phyloP scores from a whole-genome alignment of 257 asterid species.

The Jaltomata sinuosa region DNA sequence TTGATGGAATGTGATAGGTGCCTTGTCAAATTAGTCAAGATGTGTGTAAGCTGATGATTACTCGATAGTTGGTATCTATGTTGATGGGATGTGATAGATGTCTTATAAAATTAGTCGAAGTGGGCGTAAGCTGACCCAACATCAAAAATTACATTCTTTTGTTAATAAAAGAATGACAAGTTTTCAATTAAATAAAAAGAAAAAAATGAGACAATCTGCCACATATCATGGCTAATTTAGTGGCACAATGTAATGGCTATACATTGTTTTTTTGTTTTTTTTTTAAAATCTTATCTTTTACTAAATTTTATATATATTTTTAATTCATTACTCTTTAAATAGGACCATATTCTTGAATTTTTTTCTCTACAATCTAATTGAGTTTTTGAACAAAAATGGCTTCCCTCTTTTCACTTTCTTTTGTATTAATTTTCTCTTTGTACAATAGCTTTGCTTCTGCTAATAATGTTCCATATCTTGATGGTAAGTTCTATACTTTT shows the following conservation, averaged over 20 bases:
- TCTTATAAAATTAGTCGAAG: no score
- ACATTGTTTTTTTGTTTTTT: neutral
- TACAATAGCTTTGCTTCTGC: conserved; percentile 25
- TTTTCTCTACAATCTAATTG: neutral
- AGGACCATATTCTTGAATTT: neutral
- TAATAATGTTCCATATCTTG: conserved; percentile 23
- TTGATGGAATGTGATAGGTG: no score
- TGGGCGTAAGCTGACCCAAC: neutral
- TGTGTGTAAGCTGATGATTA: no score
- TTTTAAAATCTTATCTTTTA: no score
- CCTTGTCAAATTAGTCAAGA: no score
- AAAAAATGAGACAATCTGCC: conserved; percentile 28
- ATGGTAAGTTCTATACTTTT: conserved; percentile 24
- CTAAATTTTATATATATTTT: neutral
- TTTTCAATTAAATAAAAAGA: neutral
- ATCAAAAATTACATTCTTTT: neutral
- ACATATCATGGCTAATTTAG: conserved; percentile 42
- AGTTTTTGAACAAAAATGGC: conserved; percentile 16
- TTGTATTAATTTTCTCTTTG: conserved; percentile 19
- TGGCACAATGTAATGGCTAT: conserved; percentile 34
- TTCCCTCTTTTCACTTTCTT: conserved; percentile 17
- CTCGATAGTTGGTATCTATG: neutral
- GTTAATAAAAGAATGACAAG: neutral
- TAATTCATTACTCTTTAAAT: neutral
- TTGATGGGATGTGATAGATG: rapidly evolving